Percentiles rank a stretch among this genome's conserved stretches.
Evolutionary conservation across 805 yeast species (phyloP).

Genomic region (Yarrowia keelungensis): DNA sequence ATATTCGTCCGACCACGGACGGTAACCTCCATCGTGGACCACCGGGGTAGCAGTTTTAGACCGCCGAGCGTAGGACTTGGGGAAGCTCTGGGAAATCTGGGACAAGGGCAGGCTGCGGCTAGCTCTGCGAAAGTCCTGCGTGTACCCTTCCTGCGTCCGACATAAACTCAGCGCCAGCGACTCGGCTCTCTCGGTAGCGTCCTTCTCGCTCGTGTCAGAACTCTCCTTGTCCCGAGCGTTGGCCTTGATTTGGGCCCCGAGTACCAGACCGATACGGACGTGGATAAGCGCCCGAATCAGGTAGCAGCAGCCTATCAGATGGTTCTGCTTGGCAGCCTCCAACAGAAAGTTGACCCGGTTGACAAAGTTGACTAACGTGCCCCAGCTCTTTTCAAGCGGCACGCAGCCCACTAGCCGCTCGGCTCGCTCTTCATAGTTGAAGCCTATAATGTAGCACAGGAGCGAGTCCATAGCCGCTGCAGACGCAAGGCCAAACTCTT

Average conservation of each 20-base stretch:
- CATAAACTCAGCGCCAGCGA: conserved; percentile 5
- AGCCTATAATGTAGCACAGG: conserved; percentile 51
- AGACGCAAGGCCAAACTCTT: conserved; percentile 48
- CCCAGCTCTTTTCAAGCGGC: conserved; percentile 51
- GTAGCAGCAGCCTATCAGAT: conserved; percentile 47
- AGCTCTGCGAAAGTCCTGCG: conserved; percentile 48
- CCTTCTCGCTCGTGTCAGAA: too few species aligned
- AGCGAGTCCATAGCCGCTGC: conserved; percentile 53
- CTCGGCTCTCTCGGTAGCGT: background rate
- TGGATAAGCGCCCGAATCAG: conserved; percentile 49
- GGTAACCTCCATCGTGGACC: conserved; percentile 45
- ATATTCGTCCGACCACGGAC: conserved; percentile 50
- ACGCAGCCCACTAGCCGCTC: conserved; percentile 45
- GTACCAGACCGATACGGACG: conserved; percentile 8
- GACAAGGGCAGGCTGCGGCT: conserved; percentile 44
- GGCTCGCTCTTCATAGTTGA: conserved; percentile 53
- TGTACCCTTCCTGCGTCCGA: conserved; percentile 41
- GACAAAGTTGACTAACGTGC: conserved; percentile 48
- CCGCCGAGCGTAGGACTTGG: conserved; percentile 42
- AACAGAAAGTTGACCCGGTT: conserved; percentile 45
- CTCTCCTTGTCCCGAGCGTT: background rate
- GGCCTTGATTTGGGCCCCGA: conserved; percentile 8
- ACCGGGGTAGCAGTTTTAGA: conserved; percentile 39
- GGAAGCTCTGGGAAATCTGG: conserved; percentile 43
- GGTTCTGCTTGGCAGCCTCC: conserved; percentile 44